A percentile compares a stretch with the other conserved stretches of the same genome.
These are phyloP conservation scores for Xylaria curta DNA, from an alignment of 495 filamentous ascomycete genomes.

Conservation along the genomic window DNA sequence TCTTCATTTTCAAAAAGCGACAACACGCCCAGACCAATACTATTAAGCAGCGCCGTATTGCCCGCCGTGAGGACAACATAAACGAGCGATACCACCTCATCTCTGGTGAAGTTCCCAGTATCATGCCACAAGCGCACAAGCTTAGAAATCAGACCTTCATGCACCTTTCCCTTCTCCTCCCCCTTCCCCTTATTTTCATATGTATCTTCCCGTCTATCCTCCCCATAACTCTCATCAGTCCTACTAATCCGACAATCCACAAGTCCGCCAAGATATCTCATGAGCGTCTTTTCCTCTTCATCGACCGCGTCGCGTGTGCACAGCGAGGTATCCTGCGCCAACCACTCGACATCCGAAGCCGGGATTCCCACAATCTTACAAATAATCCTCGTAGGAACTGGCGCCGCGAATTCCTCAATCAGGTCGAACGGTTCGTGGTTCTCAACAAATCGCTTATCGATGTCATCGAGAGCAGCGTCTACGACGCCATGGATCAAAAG, in stretches of 20 bases:
- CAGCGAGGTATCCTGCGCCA: constrained; percentile 6
- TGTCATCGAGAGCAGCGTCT: constrained; percentile 37
- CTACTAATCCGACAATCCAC: constrained; percentile 32
- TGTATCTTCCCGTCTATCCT: constrained; percentile 30
- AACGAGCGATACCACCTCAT: constrained; percentile 50
- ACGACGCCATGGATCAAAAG: constrained; percentile 43
- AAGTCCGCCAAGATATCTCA: neutral
- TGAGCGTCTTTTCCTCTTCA: constrained; percentile 29
- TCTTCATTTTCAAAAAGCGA: constrained; percentile 47
- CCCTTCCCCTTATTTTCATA: constrained; percentile 41
- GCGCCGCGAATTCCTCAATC: constrained; percentile 39
- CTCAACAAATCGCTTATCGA: constrained; percentile 29
- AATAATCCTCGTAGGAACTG: constrained; percentile 37
- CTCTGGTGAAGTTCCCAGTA: constrained; percentile 45
- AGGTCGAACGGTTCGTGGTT: constrained; percentile 36
- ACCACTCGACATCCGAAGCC: neutral
- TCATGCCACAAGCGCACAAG: constrained; percentile 48
- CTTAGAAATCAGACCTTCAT: constrained; percentile 50
- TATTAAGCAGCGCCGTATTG: constrained; percentile 58
- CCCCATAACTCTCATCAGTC: constrained; percentile 48
- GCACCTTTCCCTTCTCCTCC: neutral
- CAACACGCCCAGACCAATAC: constrained; percentile 51
- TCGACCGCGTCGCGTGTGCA: constrained; percentile 40
- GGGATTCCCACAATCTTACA: neutral
- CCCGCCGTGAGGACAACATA: constrained; percentile 55